Evolutionary conservation across 495 filamentous ascomycete genomes (phyloP).

Genomic region (Podospora comata): DNA sequence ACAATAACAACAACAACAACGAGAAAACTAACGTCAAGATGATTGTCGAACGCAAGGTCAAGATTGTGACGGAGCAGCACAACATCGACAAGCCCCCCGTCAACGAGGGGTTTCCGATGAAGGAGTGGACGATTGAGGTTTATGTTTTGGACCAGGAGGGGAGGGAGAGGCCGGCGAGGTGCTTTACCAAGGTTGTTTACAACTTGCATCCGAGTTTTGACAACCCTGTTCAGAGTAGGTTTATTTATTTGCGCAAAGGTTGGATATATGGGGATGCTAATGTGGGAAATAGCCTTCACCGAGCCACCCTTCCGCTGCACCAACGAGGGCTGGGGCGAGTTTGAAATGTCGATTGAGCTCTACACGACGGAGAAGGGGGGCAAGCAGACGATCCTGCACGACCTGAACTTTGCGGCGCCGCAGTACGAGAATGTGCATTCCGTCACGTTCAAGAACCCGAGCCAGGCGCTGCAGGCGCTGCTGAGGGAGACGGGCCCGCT

Average conservation of each 20-base stretch:
- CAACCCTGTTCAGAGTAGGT: slow-evolving; percentile 76
- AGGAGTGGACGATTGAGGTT: slow-evolving; percentile 66
- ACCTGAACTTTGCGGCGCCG: slow-evolving; percentile 82
- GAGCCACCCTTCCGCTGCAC: slow-evolving; percentile 82
- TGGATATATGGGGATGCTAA: slow-evolving; percentile 12
- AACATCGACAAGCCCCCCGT: slow-evolving; percentile 76
- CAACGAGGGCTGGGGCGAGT: slow-evolving; percentile 98
- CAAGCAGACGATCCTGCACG: slow-evolving; percentile 75
- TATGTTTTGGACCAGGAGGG: slow-evolving; percentile 58
- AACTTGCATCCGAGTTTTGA: slow-evolving; percentile 91
- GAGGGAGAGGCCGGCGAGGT: slow-evolving; percentile 68
- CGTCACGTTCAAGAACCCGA: slow-evolving; percentile 88
- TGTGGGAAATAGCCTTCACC: slow-evolving; percentile 59
- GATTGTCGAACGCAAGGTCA: slow-evolving; percentile 65
- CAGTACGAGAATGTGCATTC: slow-evolving; percentile 81
- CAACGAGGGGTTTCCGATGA: slow-evolving; percentile 87
- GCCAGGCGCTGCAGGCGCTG: slow-evolving; percentile 67
- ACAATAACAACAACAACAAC: not conserved
- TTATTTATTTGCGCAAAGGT: not conserved
- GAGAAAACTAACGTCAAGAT: not conserved
- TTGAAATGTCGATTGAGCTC: slow-evolving; percentile 86
- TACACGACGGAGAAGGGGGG: slow-evolving; percentile 80
- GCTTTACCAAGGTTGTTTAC: slow-evolving; percentile 90
- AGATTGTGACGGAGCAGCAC: slow-evolving; percentile 87
- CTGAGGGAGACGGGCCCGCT: slow-evolving; percentile 81